Percentiles rank a stretch among this genome's conserved stretches.
phyloP scores from a whole-genome alignment of 805 yeast species.

The Hanseniaspora hatyaiensis region DNA sequence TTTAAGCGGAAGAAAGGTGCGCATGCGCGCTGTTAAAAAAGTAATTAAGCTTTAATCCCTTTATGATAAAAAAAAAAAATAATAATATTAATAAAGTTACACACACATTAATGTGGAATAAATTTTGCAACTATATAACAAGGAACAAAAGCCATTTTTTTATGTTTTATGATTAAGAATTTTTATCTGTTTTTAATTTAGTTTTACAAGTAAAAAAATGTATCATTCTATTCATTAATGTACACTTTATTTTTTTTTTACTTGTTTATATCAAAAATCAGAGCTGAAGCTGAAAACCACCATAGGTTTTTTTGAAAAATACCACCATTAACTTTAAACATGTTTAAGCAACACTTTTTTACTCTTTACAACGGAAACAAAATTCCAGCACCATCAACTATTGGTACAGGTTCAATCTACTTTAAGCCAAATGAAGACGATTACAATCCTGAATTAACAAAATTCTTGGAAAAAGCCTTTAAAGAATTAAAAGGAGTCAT shows the following conservation, averaged over 20 bases:
- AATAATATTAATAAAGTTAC: no score
- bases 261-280: no score
- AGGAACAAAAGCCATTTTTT: no score
- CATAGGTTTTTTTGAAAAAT: no score
- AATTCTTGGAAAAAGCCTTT: constrained; percentile 28
- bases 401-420: constrained; percentile 56
- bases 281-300: no score
- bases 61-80: no score
- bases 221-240: background rate
- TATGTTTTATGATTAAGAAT: no score
- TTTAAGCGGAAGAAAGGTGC: no score
- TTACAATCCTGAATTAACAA: constrained; percentile 25
- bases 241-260: background rate
- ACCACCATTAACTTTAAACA: background rate
- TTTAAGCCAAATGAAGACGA: constrained; percentile 26
- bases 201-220: background rate
- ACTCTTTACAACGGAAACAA: constrained; percentile 31
- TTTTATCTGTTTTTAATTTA: background rate
- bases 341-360: constrained; percentile 23
- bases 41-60: no score
- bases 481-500: constrained; percentile 36
- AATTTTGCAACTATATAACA: no score
- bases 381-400: constrained; percentile 39
- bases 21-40: no score
- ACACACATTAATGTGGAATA: no score